Conservation (phyloP, 805 yeast species). For the Wickerhamomyces subpelliculosus region DNA sequence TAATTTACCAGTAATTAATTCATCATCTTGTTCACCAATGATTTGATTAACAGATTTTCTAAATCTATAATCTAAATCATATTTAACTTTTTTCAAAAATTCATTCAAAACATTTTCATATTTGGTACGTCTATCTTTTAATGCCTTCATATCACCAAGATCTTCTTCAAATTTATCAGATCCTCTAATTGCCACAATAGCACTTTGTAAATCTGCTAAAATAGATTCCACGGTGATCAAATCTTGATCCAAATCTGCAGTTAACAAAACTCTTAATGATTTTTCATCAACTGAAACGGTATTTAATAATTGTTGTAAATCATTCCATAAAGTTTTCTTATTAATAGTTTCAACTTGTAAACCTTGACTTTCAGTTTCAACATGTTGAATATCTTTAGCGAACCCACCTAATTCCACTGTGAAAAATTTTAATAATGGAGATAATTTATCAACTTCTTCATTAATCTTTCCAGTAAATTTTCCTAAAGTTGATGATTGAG, state of each 20-base stretch:
- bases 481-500: constrained; percentile 35
- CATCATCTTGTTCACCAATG: constrained; percentile 21
- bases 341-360: constrained; percentile 78
- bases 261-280: constrained; percentile 40
- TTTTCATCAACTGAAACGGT: constrained; percentile 61
- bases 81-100: constrained; percentile 41
- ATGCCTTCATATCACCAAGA: constrained; percentile 62
- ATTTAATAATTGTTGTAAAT: constrained; percentile 57
- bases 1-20: constrained; percentile 15
- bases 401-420: constrained; percentile 58
- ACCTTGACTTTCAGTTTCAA: constrained; percentile 74
- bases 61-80: constrained; percentile 38
- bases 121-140: constrained; percentile 53
- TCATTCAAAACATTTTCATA: constrained; percentile 49
- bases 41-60: constrained; percentile 27
- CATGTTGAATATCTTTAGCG: constrained; percentile 58
- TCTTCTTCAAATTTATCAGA: constrained; percentile 31
- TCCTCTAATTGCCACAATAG: constrained; percentile 57
- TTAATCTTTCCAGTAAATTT: constrained; percentile 36
- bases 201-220: constrained; percentile 50
- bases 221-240: constrained; percentile 47
- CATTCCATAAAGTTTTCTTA: constrained; percentile 66
- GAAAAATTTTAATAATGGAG: constrained; percentile 46
- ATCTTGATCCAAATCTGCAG: constrained; percentile 43
- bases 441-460: constrained; percentile 47